These are phyloP conservation scores for Cyclotella sp. DNA, from an alignment of 108 stramenopile species.

Conservation along the genomic window DNA sequence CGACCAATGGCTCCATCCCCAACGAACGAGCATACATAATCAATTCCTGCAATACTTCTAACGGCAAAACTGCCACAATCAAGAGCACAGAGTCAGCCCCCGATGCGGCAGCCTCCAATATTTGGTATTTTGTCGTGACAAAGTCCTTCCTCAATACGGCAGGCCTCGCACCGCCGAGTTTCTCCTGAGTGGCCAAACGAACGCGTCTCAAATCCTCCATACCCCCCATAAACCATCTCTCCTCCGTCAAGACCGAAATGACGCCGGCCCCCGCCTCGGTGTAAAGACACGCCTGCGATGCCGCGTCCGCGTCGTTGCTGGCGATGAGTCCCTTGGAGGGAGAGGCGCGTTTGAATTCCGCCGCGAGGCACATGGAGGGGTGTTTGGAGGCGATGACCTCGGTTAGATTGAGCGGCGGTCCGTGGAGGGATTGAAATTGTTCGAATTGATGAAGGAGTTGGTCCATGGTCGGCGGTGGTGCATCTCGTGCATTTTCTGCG, in stretches of 20 bases:
- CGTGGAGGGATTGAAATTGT: constrained; percentile 61
- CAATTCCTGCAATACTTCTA: constrained; percentile 70
- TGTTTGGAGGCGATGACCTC: constrained; percentile 61
- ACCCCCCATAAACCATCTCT: constrained; percentile 92
- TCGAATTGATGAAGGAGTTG: constrained; percentile 49
- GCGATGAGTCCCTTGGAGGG: constrained; percentile 96
- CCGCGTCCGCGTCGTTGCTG: constrained; percentile 56
- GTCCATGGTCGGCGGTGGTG: constrained; percentile 21
- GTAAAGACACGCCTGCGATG: constrained; percentile 87
- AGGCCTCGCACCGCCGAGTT: constrained; percentile 53
- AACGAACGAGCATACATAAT: constrained; percentile 78
- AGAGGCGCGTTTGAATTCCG: constrained; percentile 98
- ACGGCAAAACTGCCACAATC: constrained; percentile 91
- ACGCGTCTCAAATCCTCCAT: constrained; percentile 82
- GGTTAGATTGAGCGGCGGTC: constrained; percentile 68
- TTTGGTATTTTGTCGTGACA: constrained; percentile 84
- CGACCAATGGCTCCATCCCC: constrained; percentile 97
- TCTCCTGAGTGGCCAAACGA: constrained; percentile 56
- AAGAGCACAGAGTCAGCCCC: constrained; percentile 97
- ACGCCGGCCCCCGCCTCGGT: constrained; percentile 89
- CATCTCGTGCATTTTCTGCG: constrained; percentile 7
- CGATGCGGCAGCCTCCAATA: constrained; percentile 92
- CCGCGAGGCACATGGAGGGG: constrained; percentile 91
- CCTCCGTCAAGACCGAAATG: constrained; percentile 96
- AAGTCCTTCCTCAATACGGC: constrained; percentile 97